phyloP scores from a whole-genome alignment of 1,139 yeast species.

The Arxiozyma heterogenica region DNA sequence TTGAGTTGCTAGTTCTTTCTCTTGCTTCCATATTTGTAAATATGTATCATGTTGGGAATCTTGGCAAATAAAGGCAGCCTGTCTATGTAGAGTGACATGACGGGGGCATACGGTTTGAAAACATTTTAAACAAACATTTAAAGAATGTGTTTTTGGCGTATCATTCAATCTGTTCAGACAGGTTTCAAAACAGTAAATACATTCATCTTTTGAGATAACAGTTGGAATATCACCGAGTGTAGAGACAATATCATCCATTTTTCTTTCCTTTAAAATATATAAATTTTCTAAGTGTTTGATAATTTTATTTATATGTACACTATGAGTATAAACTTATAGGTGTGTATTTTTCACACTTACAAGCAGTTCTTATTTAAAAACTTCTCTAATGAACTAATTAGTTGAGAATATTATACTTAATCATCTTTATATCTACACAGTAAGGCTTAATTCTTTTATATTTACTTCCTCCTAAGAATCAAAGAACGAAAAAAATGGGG shows the following conservation, averaged over 20 bases:
- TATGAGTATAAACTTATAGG: too few relatives aligned
- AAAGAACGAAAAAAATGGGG: background rate
- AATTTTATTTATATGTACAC: background rate
- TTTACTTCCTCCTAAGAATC: background rate
- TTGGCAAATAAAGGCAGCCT: conserved; percentile 14
- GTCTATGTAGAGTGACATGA: conserved; percentile 21
- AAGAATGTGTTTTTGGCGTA: conserved; percentile 11
- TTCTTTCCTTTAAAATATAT: background rate
- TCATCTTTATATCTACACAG: too few relatives aligned
- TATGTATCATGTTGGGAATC: conserved; percentile 17
- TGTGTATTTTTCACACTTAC: background rate
- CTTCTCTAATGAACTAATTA: background rate
- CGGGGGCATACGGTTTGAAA: conserved; percentile 27
- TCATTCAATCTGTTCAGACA: conserved; percentile 15
- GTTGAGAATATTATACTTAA: background rate
- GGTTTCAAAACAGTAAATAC: conserved; percentile 29
- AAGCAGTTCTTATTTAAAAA: too few relatives aligned
- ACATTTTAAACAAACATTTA: conserved; percentile 26
- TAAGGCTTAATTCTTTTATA: too few relatives aligned
- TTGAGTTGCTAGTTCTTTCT: conserved; percentile 13
- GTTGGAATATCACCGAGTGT: conserved; percentile 17
- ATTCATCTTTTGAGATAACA: conserved; percentile 28
- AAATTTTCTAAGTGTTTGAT: background rate
- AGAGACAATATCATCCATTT: background rate
- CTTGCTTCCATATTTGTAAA: conserved; percentile 19